Conservation (phyloP, 495 filamentous ascomycete species). For the Penicillium dipodomyicola region DNA sequence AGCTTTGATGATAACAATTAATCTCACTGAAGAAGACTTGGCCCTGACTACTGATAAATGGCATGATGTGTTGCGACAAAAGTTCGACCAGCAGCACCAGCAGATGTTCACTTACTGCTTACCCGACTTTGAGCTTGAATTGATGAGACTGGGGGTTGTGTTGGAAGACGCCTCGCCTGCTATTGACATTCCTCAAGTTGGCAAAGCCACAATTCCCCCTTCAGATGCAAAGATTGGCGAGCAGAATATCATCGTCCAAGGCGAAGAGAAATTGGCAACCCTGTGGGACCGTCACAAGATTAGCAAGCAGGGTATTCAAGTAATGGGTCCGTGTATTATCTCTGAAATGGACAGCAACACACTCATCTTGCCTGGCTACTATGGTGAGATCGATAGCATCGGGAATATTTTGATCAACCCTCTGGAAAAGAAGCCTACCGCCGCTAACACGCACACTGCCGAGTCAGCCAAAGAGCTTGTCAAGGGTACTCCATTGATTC, state of each 20-base stretch:
- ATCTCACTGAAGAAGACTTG: slow-evolving; percentile 34
- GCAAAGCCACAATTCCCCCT: slow-evolving; percentile 28
- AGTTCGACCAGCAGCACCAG: slow-evolving; percentile 43
- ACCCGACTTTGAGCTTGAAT: slow-evolving; percentile 42
- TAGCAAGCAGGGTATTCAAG: slow-evolving; percentile 32
- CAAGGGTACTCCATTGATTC: slow-evolving; percentile 37
- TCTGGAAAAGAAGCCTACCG: slow-evolving; percentile 16
- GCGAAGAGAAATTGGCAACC: slow-evolving; percentile 35
- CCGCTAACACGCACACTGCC: slow-evolving; percentile 16
- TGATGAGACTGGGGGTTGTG: slow-evolving; percentile 47
- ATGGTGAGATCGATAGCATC: slow-evolving; percentile 41
- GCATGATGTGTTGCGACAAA: slow-evolving; percentile 29
- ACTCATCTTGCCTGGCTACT: slow-evolving; percentile 46
- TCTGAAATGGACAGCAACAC: slow-evolving; percentile 54
- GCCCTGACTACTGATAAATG: slow-evolving; percentile 17
- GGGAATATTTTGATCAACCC: slow-evolving; percentile 50
- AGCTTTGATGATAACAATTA: slow-evolving; percentile 44
- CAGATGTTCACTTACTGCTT: slow-evolving; percentile 49
- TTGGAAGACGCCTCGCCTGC: slow-evolving; percentile 39
- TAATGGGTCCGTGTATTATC: slow-evolving; percentile 48
- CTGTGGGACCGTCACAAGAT: slow-evolving; percentile 47
- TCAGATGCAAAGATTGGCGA: slow-evolving; percentile 29
- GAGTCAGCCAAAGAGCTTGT: slow-evolving; percentile 35
- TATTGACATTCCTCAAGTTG: slow-evolving; percentile 39
- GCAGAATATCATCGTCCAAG: slow-evolving; percentile 41